phyloP scores from a whole-genome alignment of 257 asterid genomes.

The Catharanthus roseus region DNA sequence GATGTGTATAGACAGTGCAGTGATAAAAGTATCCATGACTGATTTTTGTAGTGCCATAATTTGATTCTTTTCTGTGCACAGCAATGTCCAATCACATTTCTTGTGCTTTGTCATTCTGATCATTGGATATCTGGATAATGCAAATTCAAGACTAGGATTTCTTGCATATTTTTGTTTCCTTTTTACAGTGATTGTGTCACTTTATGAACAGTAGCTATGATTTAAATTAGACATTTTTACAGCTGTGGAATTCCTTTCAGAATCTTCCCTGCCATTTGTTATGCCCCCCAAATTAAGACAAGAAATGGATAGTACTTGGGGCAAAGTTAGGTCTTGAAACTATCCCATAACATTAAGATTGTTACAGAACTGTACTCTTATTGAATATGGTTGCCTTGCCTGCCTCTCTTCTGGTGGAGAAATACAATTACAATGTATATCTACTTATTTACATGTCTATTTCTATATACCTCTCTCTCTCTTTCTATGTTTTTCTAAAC shows the following conservation, averaged over 20 bases:
- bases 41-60: neutral
- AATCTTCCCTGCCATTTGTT: too few relatives aligned
- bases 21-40: neutral
- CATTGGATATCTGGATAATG: neutral
- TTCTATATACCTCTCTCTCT: neutral
- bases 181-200: neutral
- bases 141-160: neutral
- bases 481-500: neutral
- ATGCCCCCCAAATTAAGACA: too few relatives aligned
- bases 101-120: neutral
- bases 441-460: constrained; percentile 46
- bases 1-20: neutral
- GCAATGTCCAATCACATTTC: neutral
- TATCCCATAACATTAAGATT: neutral
- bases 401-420: too few relatives aligned
- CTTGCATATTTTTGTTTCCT: neutral
- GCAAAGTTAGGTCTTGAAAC: neutral
- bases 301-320: too few relatives aligned
- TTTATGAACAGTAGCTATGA: neutral
- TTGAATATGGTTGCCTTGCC: constrained; percentile 9
- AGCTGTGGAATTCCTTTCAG: neutral
- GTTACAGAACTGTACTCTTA: neutral
- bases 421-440: constrained; percentile 20
- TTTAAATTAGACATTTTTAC: neutral
- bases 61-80: neutral